Conservation (phyloP, 768 basidiomycete genomes). For the Cyclocybe aegerita region DNA sequence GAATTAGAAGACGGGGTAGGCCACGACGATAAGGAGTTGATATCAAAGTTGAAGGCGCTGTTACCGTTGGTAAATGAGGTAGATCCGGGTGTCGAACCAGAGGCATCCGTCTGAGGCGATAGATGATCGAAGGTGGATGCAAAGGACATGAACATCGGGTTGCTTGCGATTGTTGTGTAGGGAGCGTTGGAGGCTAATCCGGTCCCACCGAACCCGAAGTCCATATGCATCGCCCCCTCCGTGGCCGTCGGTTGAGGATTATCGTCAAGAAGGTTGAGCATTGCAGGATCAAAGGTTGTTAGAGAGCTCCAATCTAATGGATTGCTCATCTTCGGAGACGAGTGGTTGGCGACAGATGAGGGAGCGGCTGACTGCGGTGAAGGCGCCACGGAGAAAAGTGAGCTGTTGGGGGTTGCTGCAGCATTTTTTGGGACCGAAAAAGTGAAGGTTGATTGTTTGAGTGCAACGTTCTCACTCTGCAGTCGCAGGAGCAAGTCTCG, state of each 20-base stretch:
- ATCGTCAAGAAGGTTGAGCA: slow-evolving; percentile 67
- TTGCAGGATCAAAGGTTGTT: slow-evolving; percentile 67
- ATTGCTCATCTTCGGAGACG: slow-evolving; percentile 38
- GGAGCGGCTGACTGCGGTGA: slow-evolving; percentile 29
- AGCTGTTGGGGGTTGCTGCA: slow-evolving; percentile 5
- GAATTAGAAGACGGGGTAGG: slow-evolving; percentile 29
- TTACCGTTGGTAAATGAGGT: slow-evolving; percentile 20
- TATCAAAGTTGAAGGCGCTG: slow-evolving; percentile 45
- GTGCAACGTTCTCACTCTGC: slow-evolving; percentile 81
- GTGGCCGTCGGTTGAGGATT: slow-evolving; percentile 50
- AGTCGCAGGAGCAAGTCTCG: slow-evolving; percentile 82
- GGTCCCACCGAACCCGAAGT: slow-evolving; percentile 55
- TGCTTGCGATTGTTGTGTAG: slow-evolving; percentile 80
- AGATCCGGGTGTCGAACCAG: slow-evolving; percentile 9
- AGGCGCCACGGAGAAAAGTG: slow-evolving; percentile 19
- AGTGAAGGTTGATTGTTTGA: slow-evolving; percentile 83
- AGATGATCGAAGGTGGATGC: slow-evolving; percentile 54
- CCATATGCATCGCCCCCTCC: slow-evolving; percentile 59
- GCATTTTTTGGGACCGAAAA: slow-evolving; percentile 64
- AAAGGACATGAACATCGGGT: slow-evolving; percentile 85
- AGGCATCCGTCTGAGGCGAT: slow-evolving; percentile 20
- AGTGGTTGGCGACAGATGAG: slow-evolving; percentile 26
- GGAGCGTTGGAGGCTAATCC: slow-evolving; percentile 46
- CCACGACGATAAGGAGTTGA: slow-evolving; percentile 47
- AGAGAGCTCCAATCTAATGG: slow-evolving; percentile 66